Percentiles rank a stretch among this genome's conserved stretches.
Conservation (phyloP, 805 yeast genomes). For the Lipomyces orientalis region DNA sequence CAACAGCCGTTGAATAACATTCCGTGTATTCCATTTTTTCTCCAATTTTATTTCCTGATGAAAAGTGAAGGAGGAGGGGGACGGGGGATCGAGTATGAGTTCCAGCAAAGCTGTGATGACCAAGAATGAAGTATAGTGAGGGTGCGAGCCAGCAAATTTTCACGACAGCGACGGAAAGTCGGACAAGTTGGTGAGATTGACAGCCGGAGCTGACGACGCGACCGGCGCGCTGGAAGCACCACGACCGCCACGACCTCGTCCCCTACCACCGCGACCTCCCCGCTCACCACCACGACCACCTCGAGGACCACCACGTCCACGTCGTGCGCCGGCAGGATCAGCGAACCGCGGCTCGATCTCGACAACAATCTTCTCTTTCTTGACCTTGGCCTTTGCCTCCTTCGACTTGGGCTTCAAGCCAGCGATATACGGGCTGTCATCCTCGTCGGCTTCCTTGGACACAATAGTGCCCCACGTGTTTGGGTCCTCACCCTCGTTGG, state of each 20-base stretch:
- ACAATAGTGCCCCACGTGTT: constrained; percentile 43
- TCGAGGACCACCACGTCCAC: constrained; percentile 27
- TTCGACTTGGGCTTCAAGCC: constrained; percentile 68
- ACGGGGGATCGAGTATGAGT: background rate
- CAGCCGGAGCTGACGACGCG: constrained; percentile 13
- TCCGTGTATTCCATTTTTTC: background rate
- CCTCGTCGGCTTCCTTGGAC: constrained; percentile 64
- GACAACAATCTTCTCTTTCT: constrained; percentile 79
- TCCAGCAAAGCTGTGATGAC: background rate
- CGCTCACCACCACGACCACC: constrained; percentile 38
- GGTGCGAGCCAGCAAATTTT: background rate
- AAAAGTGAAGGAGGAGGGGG: background rate
- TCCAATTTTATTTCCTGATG: background rate
- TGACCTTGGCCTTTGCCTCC: constrained; percentile 64
- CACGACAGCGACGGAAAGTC: constrained; percentile 35
- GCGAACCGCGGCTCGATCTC: constrained; percentile 57
- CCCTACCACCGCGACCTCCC: constrained; percentile 46
- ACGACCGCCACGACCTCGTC: constrained; percentile 43
- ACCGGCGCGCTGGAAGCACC: constrained; percentile 46
- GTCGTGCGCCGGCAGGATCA: constrained; percentile 26
- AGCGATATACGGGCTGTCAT: constrained; percentile 57
- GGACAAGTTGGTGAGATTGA: constrained; percentile 25
- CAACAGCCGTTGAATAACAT: background rate
- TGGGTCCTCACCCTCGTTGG: constrained; percentile 65
- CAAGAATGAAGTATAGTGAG: background rate